These are phyloP conservation scores for Boletus huronensis DNA, from an alignment of 768 basidiomycete species.

Conservation along the genomic window DNA sequence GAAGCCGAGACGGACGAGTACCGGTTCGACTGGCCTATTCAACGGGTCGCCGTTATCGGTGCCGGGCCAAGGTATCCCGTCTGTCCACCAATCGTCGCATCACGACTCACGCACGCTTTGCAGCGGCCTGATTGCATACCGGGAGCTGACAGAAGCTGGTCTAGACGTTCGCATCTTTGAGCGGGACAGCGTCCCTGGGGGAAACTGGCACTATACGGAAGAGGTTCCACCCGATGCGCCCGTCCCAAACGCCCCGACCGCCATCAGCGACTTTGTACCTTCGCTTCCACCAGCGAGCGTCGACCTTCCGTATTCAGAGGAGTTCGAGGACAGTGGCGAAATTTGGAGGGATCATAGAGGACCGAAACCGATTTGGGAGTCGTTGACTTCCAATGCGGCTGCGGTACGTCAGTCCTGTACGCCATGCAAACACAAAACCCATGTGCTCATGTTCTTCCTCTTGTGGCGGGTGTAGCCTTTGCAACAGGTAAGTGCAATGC, in stretches of 20 bases:
- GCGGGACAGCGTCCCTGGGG: constrained; percentile 9
- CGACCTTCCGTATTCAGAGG: constrained; percentile 10
- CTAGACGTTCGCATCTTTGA: constrained; percentile 18
- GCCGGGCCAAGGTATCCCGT: constrained; percentile 14
- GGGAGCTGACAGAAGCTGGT: constrained; percentile 13
- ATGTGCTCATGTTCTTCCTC: background rate
- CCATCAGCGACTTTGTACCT: constrained; percentile 10
- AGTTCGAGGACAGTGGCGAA: constrained; percentile 6
- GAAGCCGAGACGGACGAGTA: background rate
- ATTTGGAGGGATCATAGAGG: constrained; percentile 4
- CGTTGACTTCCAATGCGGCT: constrained; percentile 6
- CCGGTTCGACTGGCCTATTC: constrained; percentile 7
- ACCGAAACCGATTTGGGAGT: constrained; percentile 17
- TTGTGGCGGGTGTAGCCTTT: background rate
- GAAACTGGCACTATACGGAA: constrained; percentile 19
- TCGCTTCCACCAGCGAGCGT: constrained; percentile 5
- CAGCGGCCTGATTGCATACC: constrained; percentile 14
- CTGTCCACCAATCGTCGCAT: background rate
- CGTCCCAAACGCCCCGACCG: constrained; percentile 3
- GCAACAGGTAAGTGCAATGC: background rate
- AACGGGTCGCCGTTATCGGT: constrained; percentile 9
- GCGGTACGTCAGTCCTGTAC: constrained; percentile 4
- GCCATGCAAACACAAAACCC: background rate
- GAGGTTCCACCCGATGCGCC: constrained; percentile 11
- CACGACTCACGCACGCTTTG: background rate